Evolutionary conservation across 352 stramenopile genomes (phyloP), one percentile per base, ranked within the genome.

Genomic region (Pythium dissimile): DNA sequence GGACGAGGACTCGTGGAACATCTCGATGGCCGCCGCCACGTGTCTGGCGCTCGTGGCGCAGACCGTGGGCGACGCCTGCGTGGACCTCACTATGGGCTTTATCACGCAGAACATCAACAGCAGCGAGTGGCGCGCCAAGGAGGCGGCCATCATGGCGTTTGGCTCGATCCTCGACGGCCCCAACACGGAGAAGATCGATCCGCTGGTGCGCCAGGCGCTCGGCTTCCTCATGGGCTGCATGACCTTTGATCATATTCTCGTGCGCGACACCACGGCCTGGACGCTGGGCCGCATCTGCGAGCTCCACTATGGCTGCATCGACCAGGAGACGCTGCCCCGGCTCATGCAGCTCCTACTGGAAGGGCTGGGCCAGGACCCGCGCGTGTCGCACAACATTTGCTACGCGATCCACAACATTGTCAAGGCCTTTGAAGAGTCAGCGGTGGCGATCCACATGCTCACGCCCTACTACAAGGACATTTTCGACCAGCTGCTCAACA

Each of bases 101-200:
- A 96, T 99, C 41, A 92, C 86, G 27, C 66, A 88, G 51, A 97
- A 98, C 64, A 98, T 99, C 47, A 80, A 97, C 54, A 95, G 80
- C 64, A 75, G 84, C 24, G 91, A 99, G 49, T 99, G 97, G 97
- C 88, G 89, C 31, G 72, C 89, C 32, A 96, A 97, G 54, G 96
- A 99, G 72, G 96, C 97, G 2, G 91, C 95, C 4, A 97, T 98
- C 34, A 98, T 99, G 92, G 94, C 95, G 5, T 99, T 99, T 59
- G 94, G 92, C 42, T 97, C 88, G 43, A 97, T 99, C 52, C 64
- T 99, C 3, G 94, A 98, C 31, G 96, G 96, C 41, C 91, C 94
- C 2, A 77, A 83, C 32, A 86, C 87, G n/a, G 71, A 91, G 7
- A 94, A 92, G 49, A 97, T 99, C 61, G 82, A 88, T 6, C 79